Evolutionary conservation across 495 filamentous ascomycete species (phyloP).

Genomic region (Pseudevernia furfuracea): DNA sequence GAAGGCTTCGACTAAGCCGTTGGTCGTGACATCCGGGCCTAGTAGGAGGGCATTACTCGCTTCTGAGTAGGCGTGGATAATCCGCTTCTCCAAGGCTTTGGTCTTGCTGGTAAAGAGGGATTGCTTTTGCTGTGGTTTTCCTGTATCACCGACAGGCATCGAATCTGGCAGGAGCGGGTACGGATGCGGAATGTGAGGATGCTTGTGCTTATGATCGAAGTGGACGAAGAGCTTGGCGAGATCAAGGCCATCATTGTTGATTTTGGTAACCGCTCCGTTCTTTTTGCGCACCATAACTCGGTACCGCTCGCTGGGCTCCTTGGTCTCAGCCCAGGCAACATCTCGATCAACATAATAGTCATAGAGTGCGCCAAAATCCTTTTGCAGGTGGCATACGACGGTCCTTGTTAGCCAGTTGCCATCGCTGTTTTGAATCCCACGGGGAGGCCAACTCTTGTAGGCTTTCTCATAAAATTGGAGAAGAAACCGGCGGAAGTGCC

Average conservation of each 20-base stretch:
- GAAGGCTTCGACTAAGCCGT: constrained; percentile 49
- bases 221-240: constrained; percentile 24
- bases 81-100: constrained; percentile 32
- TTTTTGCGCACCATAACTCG: neutral
- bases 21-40: constrained; percentile 34
- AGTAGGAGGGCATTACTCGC: constrained; percentile 57
- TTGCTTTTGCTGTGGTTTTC: neutral
- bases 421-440: constrained; percentile 21
- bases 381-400: constrained; percentile 48
- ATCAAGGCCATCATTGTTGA: constrained; percentile 3
- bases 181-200: constrained; percentile 57
- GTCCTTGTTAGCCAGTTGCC: constrained; percentile 50
- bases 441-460: constrained; percentile 50
- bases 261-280: neutral
- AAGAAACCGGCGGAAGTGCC: constrained; percentile 15
- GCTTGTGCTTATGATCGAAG: constrained; percentile 54
- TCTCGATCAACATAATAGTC: constrained; percentile 63
- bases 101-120: constrained; percentile 33
- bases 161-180: constrained; percentile 45
- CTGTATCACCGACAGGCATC: constrained; percentile 5
- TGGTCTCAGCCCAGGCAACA: constrained; percentile 46
- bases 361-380: constrained; percentile 58
- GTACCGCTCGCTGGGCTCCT: constrained; percentile 4
- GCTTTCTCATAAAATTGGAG: constrained; percentile 44
- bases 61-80: constrained; percentile 51